Base-by-base conservation (phyloP, 2,329 filamentous ascomycete species). In the Ilyonectria destructans region DNA sequence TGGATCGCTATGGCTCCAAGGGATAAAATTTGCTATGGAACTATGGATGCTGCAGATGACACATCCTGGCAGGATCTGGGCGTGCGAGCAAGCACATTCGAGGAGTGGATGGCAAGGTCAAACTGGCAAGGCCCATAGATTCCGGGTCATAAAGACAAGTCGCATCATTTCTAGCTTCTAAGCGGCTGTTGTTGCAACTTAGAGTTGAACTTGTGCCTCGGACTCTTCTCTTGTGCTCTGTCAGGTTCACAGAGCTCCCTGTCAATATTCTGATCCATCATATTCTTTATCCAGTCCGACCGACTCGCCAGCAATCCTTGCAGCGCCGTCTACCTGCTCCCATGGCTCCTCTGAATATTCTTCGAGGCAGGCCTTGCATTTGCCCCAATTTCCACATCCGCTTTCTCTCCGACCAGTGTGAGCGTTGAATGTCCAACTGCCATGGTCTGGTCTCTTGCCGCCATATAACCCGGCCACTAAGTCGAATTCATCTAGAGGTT, bases 1-100 rank as follows among this genome's bases (percentile, higher is more conserved):
- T 73, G 72, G 72, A 62, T 62, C 19, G 61, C 58, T 0, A 37
- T 58, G 17, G 57, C 71, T 1, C 69, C 71, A 2, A 19, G 4
- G 4, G 66, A 72, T 1, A 71, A 60, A n/a, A 64, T 65, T 43
- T 61, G 57, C 31, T 60, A 69, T 21, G 61, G 48, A 10, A 52
- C 46, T 1, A 23, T 52, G 15, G 4, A 58, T 43, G 26, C 13
- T 1, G 21, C 35, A 12, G 49, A 68, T 7, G 65, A 70, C 49
- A 21, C 29, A 8, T 70, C 68, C 6, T 43, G 52, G 58, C 19
- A 54, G 10, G 61, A 68, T 4, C 65, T 70, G 43, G 65, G 65
- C 0, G 58, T 70, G 9, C 29, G 37, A 8, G 68, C 58, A 13
- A 70, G 68, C 17, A 60, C 65, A 2, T 70, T 70, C 48, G 65